phyloP scores from a whole-genome alignment of 495 filamentous ascomycete genomes.

The Polyplosphaeria fusca region DNA sequence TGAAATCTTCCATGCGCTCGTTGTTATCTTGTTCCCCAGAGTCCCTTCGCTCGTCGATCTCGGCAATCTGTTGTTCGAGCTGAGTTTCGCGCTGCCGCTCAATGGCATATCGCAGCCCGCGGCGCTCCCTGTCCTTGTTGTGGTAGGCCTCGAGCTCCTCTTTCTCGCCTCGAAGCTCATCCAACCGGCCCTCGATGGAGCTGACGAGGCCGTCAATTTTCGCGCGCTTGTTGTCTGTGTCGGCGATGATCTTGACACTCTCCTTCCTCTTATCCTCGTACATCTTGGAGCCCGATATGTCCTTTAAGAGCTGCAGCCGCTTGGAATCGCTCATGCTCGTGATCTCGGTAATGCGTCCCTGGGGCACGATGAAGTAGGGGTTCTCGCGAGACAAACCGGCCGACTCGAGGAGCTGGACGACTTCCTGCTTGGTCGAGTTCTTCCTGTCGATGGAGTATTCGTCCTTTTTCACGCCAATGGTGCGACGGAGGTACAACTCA shows the following conservation, averaged over 20 bases:
- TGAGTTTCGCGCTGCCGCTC: constrained; percentile 83
- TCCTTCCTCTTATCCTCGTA: constrained; percentile 90
- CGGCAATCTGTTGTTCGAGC: constrained; percentile 71
- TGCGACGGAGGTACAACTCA: constrained; percentile 84
- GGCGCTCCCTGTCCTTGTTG: constrained; percentile 88
- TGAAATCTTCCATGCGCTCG: constrained; percentile 71
- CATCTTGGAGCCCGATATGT: constrained; percentile 94
- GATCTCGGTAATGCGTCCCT: constrained; percentile 90
- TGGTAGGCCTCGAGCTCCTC: constrained; percentile 89
- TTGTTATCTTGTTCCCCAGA: constrained; percentile 79
- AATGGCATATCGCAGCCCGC: constrained; percentile 92
- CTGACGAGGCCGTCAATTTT: constrained; percentile 92
- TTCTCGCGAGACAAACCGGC: constrained; percentile 97
- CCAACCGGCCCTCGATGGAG: constrained; percentile 84
- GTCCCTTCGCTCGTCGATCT: constrained; percentile 76
- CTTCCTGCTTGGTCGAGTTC: constrained; percentile 90
- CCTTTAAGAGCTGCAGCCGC: constrained; percentile 83
- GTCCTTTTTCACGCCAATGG: constrained; percentile 96
- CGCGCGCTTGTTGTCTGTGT: constrained; percentile 86
- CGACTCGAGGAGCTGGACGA: constrained; percentile 92
- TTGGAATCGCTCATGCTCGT: constrained; percentile 98
- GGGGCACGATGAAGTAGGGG: constrained; percentile 98
- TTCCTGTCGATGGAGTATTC: constrained; percentile 97
- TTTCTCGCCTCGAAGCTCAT: constrained; percentile 93
- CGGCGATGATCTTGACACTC: constrained; percentile 93